Evolutionary conservation across 2,329 filamentous ascomycete species (phyloP).

Genomic region (Knoxdaviesia capensis): DNA sequence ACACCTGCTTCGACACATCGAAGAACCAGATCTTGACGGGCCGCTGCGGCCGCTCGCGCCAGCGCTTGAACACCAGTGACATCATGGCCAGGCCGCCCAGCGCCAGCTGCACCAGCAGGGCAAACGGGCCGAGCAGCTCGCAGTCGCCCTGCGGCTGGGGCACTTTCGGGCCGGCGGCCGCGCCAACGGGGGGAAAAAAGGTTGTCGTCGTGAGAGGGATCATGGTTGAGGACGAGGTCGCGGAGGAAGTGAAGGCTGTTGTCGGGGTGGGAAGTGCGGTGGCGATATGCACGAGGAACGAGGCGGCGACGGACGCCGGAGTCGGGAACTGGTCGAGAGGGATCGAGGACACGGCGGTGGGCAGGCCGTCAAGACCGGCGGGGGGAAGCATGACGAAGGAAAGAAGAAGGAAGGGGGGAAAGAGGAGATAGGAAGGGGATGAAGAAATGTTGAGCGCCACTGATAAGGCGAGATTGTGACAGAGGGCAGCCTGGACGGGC

Average conservation of each 20-base stretch:
- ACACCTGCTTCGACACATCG: constrained; percentile 91
- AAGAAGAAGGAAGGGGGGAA: no score
- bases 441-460: no score
- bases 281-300: background rate
- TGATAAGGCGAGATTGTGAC: no score
- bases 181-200: constrained; percentile 10
- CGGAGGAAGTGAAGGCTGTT: background rate
- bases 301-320: no score
- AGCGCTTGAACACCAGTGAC: constrained; percentile 82
- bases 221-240: constrained; percentile 5
- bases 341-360: no score
- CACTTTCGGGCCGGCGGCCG: constrained; percentile 7
- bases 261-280: background rate
- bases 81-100: constrained; percentile 67
- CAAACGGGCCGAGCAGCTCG: constrained; percentile 72
- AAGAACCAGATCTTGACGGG: constrained; percentile 96
- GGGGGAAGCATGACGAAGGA: no score
- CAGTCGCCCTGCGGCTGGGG: constrained; percentile 46
- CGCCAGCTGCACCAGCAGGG: constrained; percentile 72
- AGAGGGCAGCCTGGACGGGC: no score
- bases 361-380: no score
- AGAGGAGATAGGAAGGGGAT: no score
- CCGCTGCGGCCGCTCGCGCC: constrained; percentile 75
- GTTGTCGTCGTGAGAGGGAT: constrained; percentile 12
- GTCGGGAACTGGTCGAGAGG: no score